phyloP scores from a whole-genome alignment of 1,284 basidiomycete species.

The Apiotrichum akiyoshidainum region DNA sequence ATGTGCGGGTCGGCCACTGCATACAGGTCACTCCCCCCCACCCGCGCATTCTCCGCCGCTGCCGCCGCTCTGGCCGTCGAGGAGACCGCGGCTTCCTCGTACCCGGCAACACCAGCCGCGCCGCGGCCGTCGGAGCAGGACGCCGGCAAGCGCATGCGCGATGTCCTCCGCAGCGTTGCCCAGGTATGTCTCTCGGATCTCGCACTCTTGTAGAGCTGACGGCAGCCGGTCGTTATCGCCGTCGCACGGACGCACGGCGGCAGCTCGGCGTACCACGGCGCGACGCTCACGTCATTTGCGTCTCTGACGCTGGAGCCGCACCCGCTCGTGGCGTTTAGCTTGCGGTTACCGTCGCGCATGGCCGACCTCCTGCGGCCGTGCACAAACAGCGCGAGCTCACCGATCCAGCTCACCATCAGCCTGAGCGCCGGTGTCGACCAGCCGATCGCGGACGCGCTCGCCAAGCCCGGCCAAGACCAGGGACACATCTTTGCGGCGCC shows the following conservation, averaged over 20 bases:
- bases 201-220: no score
- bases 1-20: no score
- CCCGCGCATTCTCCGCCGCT: no score
- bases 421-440: slow-evolving; percentile 31
- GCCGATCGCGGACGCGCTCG: slow-evolving; percentile 33
- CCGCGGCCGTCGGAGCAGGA: slow-evolving; percentile 5
- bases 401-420: slow-evolving; percentile 28
- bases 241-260: slow-evolving; percentile 25
- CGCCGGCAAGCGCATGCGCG: slow-evolving; percentile 24
- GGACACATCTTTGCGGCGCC: slow-evolving; percentile 25
- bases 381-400: neutral
- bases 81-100: no score
- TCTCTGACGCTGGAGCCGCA: slow-evolving; percentile 84
- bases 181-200: slow-evolving; percentile 35
- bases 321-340: slow-evolving; percentile 79
- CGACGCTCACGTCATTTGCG: slow-evolving; percentile 85
- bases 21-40: no score
- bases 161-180: slow-evolving; percentile 49
- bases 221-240: slow-evolving; percentile 49
- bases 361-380: slow-evolving; percentile 59
- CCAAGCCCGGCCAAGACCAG: slow-evolving; percentile 30
- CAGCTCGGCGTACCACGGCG: slow-evolving; percentile 62
- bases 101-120: neutral
- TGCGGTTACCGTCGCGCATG: slow-evolving; percentile 83
- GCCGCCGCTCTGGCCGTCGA: no score